A percentile compares a stretch with the other conserved stretches of the same genome.
phyloP scores from a whole-genome alignment of 2,329 filamentous ascomycete species.

The Emmonsiellopsis sp. region DNA sequence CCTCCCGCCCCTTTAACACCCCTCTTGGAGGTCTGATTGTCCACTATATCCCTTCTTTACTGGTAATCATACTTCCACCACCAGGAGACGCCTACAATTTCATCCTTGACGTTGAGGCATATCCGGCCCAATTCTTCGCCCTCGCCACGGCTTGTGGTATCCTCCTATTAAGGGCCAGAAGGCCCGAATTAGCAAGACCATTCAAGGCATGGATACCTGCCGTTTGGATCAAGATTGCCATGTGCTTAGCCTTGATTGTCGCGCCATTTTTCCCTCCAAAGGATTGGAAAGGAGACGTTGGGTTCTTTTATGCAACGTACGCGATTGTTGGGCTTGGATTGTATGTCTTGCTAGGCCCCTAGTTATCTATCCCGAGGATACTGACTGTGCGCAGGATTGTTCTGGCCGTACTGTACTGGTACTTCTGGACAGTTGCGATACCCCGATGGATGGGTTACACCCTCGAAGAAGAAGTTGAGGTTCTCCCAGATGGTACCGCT shows the following conservation, averaged over 20 bases:
- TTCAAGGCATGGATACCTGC: conserved; percentile 57
- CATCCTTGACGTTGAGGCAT: conserved; percentile 62
- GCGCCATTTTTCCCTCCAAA: conserved; percentile 31
- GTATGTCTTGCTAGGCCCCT: conserved; percentile 20
- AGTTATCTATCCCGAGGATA: not conserved
- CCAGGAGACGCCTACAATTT: conserved; percentile 60
- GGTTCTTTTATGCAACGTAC: conserved; percentile 45
- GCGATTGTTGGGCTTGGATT: conserved; percentile 37
- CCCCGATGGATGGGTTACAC: conserved; percentile 51
- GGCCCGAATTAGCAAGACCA: conserved; percentile 52
- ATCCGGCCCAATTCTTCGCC: conserved; percentile 52
- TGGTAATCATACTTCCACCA: conserved; percentile 58
- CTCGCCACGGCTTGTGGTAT: conserved; percentile 50
- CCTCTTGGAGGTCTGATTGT: conserved; percentile 59
- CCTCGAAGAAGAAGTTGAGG: conserved; percentile 51
- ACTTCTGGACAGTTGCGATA: conserved; percentile 52
- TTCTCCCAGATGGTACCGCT: conserved; percentile 56
- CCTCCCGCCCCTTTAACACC: conserved; percentile 56
- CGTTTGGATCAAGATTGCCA: conserved; percentile 44
- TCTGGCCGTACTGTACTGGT: conserved; percentile 58
- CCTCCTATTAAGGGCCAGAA: conserved; percentile 49
- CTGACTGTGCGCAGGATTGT: no score
- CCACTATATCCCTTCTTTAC: conserved; percentile 57
- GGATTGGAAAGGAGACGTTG: conserved; percentile 35
- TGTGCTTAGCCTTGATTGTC: conserved; percentile 3